Conservation (phyloP, 2,329 filamentous ascomycete species). For the Pestalotiopsis sp. region DNA sequence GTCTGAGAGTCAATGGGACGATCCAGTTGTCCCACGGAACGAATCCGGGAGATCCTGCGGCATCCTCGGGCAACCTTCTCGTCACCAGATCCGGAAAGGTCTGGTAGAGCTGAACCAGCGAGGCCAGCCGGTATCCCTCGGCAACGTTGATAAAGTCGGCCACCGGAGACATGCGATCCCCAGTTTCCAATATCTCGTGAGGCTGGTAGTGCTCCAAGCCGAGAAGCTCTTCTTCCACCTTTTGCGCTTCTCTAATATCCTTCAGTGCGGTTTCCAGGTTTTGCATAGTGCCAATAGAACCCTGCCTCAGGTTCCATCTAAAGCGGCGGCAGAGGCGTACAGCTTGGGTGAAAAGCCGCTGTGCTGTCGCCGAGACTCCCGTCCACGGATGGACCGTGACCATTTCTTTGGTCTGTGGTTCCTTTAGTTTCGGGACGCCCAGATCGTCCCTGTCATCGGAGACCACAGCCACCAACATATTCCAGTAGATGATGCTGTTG, state of each 20-base stretch:
- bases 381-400: constrained; percentile 39
- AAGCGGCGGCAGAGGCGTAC: constrained; percentile 39
- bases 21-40: constrained; percentile 40
- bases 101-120: constrained; percentile 41
- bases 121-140: constrained; percentile 39
- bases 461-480: constrained; percentile 41
- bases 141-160: constrained; percentile 36
- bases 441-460: constrained; percentile 31
- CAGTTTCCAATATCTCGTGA: constrained; percentile 26
- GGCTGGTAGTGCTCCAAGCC: constrained; percentile 29
- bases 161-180: constrained; percentile 28
- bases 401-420: neutral
- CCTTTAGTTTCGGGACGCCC: constrained; percentile 12
- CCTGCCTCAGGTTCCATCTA: constrained; percentile 25
- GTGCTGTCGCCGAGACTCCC: constrained; percentile 36
- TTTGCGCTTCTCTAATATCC: constrained; percentile 35
- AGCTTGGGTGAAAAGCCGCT: constrained; percentile 35
- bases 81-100: constrained; percentile 38
- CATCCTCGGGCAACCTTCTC: constrained; percentile 28
- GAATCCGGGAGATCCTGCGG: constrained; percentile 11
- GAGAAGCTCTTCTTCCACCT: constrained; percentile 36
- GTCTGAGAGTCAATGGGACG: constrained; percentile 33
- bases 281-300: constrained; percentile 23
- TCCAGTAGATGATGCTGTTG: constrained; percentile 41
- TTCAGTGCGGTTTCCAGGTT: constrained; percentile 28